Conservation (phyloP, 176 grass and related monocot species). For the Calamus simplicifolius region DNA sequence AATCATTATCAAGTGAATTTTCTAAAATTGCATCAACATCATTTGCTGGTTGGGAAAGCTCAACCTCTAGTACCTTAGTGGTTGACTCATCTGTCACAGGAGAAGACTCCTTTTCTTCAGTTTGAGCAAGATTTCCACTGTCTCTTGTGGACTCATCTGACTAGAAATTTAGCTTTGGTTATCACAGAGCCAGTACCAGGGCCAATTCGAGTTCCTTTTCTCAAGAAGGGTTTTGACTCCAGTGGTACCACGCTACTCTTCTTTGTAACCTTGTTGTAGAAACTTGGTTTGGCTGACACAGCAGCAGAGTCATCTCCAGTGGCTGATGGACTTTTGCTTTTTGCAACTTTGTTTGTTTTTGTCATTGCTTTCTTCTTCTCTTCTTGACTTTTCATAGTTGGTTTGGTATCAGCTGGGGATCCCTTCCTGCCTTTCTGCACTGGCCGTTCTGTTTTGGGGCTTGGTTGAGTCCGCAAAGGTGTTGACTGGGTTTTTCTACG, state of each 20-base stretch:
- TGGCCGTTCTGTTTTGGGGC: slow-evolving; percentile 15
- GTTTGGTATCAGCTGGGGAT: slow-evolving; percentile 5
- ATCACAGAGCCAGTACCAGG: slow-evolving; percentile 25
- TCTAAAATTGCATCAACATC: slow-evolving; percentile 80
- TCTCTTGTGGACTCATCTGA: slow-evolving; percentile 51
- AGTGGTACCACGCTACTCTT: slow-evolving; percentile 95
- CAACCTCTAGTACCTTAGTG: slow-evolving; percentile 77
- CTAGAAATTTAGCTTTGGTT: slow-evolving; percentile 52
- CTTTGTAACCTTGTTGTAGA: slow-evolving; percentile 75
- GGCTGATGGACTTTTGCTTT: slow-evolving; percentile 43
- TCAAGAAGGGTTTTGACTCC: slow-evolving; percentile 66
- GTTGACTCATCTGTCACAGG: slow-evolving; percentile 42
- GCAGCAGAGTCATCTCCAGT: slow-evolving; percentile 46
- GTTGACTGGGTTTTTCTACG: slow-evolving; percentile 34
- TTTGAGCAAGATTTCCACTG: slow-evolving; percentile 47
- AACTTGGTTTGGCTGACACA: slow-evolving; percentile 32
- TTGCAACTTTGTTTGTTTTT: slow-evolving; percentile 37
- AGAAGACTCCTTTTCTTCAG: slow-evolving; percentile 61
- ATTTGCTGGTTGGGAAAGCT: slow-evolving; percentile 86
- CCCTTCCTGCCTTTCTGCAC: slow-evolving; percentile 5
- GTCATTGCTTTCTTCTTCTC: slow-evolving; percentile 52
- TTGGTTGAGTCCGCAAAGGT: slow-evolving; percentile 6
- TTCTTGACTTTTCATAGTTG: slow-evolving; percentile 37
- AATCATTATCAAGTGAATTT: slow-evolving; percentile 70
- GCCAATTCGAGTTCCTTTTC: slow-evolving; percentile 47